Evolutionary conservation across 2,329 filamentous ascomycete genomes (phyloP).

Genomic region (Mycocentrospora acerina): DNA sequence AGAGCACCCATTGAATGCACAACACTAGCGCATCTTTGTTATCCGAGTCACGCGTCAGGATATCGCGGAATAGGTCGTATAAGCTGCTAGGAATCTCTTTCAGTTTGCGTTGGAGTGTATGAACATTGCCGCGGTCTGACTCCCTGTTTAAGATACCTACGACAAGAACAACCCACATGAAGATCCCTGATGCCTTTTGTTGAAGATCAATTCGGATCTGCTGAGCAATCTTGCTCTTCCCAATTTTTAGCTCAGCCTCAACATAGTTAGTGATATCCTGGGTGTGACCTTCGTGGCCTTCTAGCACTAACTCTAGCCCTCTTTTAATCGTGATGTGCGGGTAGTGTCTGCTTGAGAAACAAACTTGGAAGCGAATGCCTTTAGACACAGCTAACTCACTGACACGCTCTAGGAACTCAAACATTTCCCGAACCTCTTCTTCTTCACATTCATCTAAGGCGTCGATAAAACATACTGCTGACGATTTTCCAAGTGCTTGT

Average conservation of each 20-base stretch:
- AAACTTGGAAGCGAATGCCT: conserved; percentile 18
- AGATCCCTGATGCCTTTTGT: conserved; percentile 46
- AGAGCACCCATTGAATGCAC: conserved; percentile 24
- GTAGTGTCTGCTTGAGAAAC: conserved; percentile 44
- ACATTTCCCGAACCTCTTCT: conserved; percentile 46
- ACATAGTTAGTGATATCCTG: conserved; percentile 40
- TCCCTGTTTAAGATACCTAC: conserved; percentile 49
- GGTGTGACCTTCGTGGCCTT: conserved; percentile 39
- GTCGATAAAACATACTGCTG: conserved; percentile 39
- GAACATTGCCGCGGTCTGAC: conserved; percentile 30
- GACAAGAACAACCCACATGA: conserved; percentile 42
- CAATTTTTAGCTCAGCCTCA: conserved; percentile 20
- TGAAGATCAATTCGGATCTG: conserved; percentile 35
- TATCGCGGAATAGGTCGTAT: conserved; percentile 51
- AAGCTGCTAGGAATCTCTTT: conserved; percentile 47
- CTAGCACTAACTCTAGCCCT: conserved; percentile 35
- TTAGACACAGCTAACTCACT: conserved; percentile 25
- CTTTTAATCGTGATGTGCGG: conserved; percentile 43
- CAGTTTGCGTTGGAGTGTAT: conserved; percentile 36
- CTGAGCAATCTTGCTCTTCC: conserved; percentile 15
- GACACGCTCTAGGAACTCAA: conserved; percentile 47
- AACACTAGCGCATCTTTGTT: conserved; percentile 10
- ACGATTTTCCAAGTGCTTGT: conserved; percentile 7
- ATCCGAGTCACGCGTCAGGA: conserved; percentile 44
- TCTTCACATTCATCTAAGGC: conserved; percentile 55